Evolutionary conservation across 441 rosid species (phyloP).

Genomic region (Gossypium schwendimanii): DNA sequence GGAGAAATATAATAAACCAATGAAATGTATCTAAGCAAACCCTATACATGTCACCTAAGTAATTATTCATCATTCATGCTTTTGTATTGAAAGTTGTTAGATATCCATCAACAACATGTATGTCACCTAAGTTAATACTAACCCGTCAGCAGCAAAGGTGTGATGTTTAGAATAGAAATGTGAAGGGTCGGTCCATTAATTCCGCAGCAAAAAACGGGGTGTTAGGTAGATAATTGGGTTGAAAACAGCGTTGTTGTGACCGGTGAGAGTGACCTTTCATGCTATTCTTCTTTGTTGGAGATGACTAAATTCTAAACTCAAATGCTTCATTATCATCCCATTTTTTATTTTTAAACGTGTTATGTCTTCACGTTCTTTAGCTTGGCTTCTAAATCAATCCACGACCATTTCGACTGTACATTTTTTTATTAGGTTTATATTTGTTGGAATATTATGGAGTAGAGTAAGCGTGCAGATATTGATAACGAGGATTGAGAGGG

Average conservation of each 20-base stretch:
- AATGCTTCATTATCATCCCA: not conserved
- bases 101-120: not conserved
- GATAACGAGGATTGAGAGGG: no score
- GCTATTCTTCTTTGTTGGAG: not conserved
- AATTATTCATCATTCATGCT: no score
- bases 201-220: not conserved
- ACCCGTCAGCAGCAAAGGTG: not conserved
- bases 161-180: not conserved
- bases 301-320: not conserved
- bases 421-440: not conserved
- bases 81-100: not conserved
- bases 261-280: not conserved
- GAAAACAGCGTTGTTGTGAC: not conserved
- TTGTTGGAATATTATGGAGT: no score
- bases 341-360: not conserved
- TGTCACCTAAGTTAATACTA: not conserved
- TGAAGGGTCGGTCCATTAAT: not conserved
- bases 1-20: not conserved
- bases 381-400: not conserved
- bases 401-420: not conserved
- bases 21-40: constrained; percentile 10
- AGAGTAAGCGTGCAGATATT: no score
- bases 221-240: not conserved
- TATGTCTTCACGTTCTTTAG: not conserved
- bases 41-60: not conserved